Percentiles rank a stretch among this genome's conserved stretches.
Evolutionary conservation across 2,329 filamentous ascomycete species (phyloP).

Genomic region (Aureobasidium sp.): DNA sequence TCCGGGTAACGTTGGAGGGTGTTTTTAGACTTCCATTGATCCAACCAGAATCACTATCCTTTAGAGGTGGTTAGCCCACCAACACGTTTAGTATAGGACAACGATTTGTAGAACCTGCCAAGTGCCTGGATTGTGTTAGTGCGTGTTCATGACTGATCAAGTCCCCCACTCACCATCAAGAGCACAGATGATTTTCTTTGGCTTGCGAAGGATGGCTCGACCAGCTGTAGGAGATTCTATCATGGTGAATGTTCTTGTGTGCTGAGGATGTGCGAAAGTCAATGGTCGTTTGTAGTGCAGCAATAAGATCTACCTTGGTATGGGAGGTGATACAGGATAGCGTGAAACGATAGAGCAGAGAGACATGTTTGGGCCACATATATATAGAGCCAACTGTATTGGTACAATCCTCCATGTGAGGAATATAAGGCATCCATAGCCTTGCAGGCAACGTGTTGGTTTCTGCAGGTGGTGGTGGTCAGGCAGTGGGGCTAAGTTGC

Average conservation of each 20-base stretch:
- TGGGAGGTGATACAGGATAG: not conserved
- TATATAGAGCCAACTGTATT: not conserved
- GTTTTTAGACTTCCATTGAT: constrained; percentile 18
- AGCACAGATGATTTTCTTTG: constrained; percentile 10
- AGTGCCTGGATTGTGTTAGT: constrained; percentile 18
- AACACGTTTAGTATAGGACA: not conserved
- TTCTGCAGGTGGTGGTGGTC: not conserved
- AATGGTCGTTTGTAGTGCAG: not conserved
- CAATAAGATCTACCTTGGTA: not conserved
- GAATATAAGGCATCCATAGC: not conserved
- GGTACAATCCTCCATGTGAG: not conserved
- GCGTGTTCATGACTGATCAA: not conserved
- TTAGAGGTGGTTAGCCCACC: not conserved
- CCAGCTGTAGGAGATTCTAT: not conserved
- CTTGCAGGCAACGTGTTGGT: constrained; percentile 6
- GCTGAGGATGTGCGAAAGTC: not conserved
- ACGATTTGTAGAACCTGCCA: constrained; percentile 20
- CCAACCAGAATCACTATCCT: constrained; percentile 27
- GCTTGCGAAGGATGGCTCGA: constrained; percentile 5
- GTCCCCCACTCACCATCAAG: constrained; percentile 1
- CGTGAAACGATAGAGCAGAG: not conserved
- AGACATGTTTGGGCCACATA: not conserved
- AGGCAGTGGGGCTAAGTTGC: constrained; percentile 1
- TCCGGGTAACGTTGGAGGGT: constrained; percentile 29
- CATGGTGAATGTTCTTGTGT: not conserved